Percentiles rank a stretch among this genome's conserved stretches.
These are phyloP conservation scores for Borovskyia barvae DNA, from an alignment of 208 protist species.

Conservation along the genomic window DNA sequence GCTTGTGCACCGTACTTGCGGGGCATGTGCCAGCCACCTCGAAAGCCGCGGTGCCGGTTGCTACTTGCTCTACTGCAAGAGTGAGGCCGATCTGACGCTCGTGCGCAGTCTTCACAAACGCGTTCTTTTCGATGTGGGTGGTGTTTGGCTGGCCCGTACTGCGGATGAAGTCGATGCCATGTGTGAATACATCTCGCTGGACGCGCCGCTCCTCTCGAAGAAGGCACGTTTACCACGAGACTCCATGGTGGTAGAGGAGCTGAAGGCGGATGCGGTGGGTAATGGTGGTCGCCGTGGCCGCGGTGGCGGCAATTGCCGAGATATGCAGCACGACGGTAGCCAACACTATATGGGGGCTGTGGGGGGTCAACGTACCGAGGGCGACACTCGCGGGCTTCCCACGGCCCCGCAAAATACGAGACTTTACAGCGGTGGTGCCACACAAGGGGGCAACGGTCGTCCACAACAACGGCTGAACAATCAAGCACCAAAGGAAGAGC, in stretches of 20 bases:
- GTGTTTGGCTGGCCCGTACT: constrained; percentile 73
- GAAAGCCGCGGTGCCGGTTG: constrained; percentile 77
- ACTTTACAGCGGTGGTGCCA: no score
- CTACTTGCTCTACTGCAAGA: constrained; percentile 71
- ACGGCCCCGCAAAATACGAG: no score
- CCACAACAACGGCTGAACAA: no score
- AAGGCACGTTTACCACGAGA: constrained; percentile 68
- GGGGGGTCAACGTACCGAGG: no score
- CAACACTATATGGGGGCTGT: no score
- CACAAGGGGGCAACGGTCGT: no score
- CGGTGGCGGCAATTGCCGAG: constrained; percentile 5
- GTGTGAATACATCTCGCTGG: constrained; percentile 75
- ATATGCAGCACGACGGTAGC: no score
- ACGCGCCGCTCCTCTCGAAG: constrained; percentile 52
- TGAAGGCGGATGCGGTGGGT: constrained; percentile 41
- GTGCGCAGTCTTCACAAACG: constrained; percentile 81
- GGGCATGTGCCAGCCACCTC: constrained; percentile 51
- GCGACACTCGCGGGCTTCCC: no score
- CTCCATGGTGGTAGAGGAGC: constrained; percentile 84
- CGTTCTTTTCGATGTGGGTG: constrained; percentile 77
- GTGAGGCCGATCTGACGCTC: constrained; percentile 49
- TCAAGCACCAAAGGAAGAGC: no score
- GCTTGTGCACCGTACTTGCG: constrained; percentile 71
- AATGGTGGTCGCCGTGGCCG: constrained; percentile 6
- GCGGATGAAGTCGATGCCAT: constrained; percentile 71